These are phyloP conservation scores for Trametes cingulata DNA, from an alignment of 768 basidiomycete genomes.

Conservation along the genomic window DNA sequence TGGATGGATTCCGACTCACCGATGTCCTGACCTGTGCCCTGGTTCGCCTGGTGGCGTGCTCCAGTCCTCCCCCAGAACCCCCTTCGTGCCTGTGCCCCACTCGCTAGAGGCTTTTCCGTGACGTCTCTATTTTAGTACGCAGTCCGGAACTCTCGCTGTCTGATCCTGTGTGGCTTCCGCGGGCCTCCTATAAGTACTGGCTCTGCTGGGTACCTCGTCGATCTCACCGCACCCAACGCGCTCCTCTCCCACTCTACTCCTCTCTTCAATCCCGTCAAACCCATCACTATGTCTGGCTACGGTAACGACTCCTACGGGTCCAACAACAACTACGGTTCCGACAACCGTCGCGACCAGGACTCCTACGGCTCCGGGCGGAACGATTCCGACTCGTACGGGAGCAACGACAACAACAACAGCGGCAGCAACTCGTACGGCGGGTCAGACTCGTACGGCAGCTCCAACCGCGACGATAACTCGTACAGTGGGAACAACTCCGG, in stretches of 20 bases:
- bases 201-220: neutral
- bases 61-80: neutral
- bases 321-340: neutral
- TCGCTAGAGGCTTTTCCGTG: conserved; percentile 1
- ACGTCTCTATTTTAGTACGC: neutral
- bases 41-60: neutral
- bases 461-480: conserved; percentile 1
- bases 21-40: neutral
- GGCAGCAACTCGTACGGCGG: neutral
- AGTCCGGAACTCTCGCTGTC: neutral
- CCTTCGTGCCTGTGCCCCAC: neutral
- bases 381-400: neutral
- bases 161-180: conserved; percentile 5
- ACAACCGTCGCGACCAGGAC: neutral
- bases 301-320: conserved; percentile 14
- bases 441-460: no score
- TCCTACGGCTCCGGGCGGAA: neutral
- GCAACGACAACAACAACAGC: neutral
- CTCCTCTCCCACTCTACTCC: neutral
- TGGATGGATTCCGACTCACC: neutral
- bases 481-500: neutral
- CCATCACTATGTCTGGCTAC: conserved; percentile 8
- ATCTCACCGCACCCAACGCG: neutral
- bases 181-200: neutral
- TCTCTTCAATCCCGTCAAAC: neutral